Evolutionary conservation across 495 filamentous ascomycete genomes (phyloP).

Genomic region (Schizothecium vesticola): DNA sequence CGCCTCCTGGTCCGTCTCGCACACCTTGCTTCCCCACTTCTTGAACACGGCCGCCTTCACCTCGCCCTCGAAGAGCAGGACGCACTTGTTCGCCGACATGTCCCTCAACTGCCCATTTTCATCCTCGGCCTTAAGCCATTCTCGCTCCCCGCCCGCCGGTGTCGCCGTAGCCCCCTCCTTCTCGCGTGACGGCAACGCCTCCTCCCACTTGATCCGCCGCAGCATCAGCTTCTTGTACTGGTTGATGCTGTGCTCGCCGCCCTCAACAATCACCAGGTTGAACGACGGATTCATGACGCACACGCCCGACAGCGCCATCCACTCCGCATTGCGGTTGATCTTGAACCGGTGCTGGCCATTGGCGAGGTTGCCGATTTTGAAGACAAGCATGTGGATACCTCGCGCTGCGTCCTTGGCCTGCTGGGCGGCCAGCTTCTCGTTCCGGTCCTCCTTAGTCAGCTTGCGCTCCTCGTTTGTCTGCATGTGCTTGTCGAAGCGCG

Average conservation of each 20-base stretch:
- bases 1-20: constrained; percentile 83
- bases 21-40: constrained; percentile 78
- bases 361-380: constrained; percentile 78
- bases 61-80: constrained; percentile 82
- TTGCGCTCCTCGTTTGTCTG: constrained; percentile 79
- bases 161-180: constrained; percentile 51
- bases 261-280: constrained; percentile 86
- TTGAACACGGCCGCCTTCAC: constrained; percentile 70
- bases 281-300: constrained; percentile 85
- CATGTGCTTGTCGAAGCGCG: constrained; percentile 72
- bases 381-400: constrained; percentile 78
- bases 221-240: constrained; percentile 84
- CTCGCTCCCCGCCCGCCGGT: constrained; percentile 40
- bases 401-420: constrained; percentile 83
- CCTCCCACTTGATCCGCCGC: constrained; percentile 89
- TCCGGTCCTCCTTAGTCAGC: constrained; percentile 82
- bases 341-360: constrained; percentile 92
- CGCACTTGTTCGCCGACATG: constrained; percentile 70
- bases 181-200: constrained; percentile 67
- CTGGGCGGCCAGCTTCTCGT: constrained; percentile 76
- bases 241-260: constrained; percentile 71
- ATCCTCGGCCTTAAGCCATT: constrained; percentile 73
- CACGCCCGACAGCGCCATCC: constrained; percentile 76
- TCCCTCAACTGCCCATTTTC: constrained; percentile 77
- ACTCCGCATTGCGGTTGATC: constrained; percentile 84